phyloP scores from a whole-genome alignment of 495 filamentous ascomycete species.

The Aeminium ludgeri region DNA sequence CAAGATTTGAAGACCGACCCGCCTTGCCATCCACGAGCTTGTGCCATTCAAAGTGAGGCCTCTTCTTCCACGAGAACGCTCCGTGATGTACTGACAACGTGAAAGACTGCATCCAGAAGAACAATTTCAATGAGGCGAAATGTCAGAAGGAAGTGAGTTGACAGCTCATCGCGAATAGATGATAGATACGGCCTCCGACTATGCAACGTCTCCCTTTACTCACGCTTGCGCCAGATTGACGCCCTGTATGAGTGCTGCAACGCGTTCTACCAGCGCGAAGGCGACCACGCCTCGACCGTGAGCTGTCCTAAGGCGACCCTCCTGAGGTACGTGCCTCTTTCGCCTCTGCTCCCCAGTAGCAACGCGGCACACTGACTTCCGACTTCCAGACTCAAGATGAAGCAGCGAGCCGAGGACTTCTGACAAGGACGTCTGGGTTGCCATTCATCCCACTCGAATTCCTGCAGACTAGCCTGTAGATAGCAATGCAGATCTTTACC shows the following conservation, averaged over 20 bases:
- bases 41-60: conserved; percentile 68
- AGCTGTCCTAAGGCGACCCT: conserved; percentile 77
- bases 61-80: conserved; percentile 5
- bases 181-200: not conserved
- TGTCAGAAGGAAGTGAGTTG: conserved; percentile 37
- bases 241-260: conserved; percentile 94
- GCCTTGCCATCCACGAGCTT: conserved; percentile 79
- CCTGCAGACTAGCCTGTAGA: too few relatives aligned
- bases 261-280: conserved; percentile 64
- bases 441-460: too few relatives aligned
- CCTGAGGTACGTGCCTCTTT: conserved; percentile 29
- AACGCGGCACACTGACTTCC: not conserved
- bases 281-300: conserved; percentile 55
- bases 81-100: conserved; percentile 21
- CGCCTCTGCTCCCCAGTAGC: not conserved
- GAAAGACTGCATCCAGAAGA: conserved; percentile 59
- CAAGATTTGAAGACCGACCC: conserved; percentile 59
- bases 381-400: conserved; percentile 51
- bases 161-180: not conserved
- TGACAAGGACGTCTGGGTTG: not conserved
- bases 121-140: conserved; percentile 73
- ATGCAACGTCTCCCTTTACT: not conserved
- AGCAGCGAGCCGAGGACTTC: conserved; percentile 43
- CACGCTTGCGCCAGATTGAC: conserved; percentile 42
- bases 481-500: too few relatives aligned